A percentile compares a stretch with the other conserved stretches of the same genome.
These are phyloP conservation scores for Pecoramyces ruminantium DNA, from an alignment of 192 early-diverging fungal species.

Conservation along the genomic window DNA sequence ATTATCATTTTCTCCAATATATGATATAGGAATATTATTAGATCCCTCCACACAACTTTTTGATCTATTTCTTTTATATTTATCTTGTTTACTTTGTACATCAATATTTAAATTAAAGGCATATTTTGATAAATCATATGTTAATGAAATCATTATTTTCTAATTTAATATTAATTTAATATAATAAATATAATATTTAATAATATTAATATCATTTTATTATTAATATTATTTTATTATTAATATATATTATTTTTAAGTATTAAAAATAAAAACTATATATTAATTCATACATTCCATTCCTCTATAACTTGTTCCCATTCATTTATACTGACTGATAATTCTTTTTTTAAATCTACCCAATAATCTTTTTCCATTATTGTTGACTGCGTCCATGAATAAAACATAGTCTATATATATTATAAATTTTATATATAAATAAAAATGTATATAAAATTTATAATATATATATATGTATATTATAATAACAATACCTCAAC, in stretches of 20 bases:
- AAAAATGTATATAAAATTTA: too few species aligned
- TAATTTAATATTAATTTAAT: neutral
- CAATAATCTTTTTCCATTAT: neutral
- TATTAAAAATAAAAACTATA: too few species aligned
- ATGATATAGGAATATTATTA: neutral
- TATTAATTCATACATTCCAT: neutral
- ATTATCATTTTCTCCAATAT: neutral
- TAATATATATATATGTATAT: too few species aligned
- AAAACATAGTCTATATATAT: neutral
- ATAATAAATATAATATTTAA: too few species aligned
- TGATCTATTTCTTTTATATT: neutral
- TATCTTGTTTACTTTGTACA: neutral
- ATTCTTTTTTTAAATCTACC: neutral
- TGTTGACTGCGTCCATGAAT: neutral
- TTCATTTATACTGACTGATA: neutral
- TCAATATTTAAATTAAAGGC: neutral
- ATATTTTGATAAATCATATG: neutral
- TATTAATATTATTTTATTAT: too few species aligned
- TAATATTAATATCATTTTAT: too few species aligned
- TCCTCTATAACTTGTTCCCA: neutral
- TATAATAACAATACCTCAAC: too few species aligned
- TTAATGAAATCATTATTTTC: neutral
- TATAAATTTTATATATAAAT: neutral
- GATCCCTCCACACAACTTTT: neutral
- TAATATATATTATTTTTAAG: too few species aligned